phyloP scores from a whole-genome alignment of 495 filamentous ascomycete genomes.

The Penicillium ucsense region DNA sequence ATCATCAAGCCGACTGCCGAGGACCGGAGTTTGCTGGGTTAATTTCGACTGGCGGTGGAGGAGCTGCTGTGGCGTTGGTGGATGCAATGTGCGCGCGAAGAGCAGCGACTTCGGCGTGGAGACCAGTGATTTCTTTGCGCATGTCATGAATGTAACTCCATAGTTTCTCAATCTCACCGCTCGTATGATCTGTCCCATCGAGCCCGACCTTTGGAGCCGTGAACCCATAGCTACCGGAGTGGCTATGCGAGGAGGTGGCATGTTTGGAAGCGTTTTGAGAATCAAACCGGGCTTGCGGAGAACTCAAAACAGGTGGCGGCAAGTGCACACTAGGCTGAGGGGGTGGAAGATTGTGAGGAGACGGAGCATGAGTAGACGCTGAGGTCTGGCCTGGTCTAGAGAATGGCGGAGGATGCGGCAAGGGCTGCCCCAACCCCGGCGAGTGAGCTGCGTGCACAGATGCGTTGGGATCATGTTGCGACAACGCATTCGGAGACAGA shows the following conservation, averaged over 20 bases:
- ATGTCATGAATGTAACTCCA: constrained; percentile 39
- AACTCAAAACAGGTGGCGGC: constrained; percentile 41
- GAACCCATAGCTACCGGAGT: constrained; percentile 34
- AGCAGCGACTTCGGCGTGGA: constrained; percentile 32
- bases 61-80: constrained; percentile 16
- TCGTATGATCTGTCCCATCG: constrained; percentile 17
- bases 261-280: constrained; percentile 27
- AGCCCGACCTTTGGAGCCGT: constrained; percentile 16
- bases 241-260: constrained; percentile 26
- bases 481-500: constrained; percentile 62
- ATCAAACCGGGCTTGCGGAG: constrained; percentile 37
- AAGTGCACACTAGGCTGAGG: constrained; percentile 37
- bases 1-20: constrained; percentile 10
- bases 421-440: constrained; percentile 57
- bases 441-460: constrained; percentile 55
- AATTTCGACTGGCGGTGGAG: constrained; percentile 14
- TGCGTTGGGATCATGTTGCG: constrained; percentile 47
- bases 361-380: constrained; percentile 17
- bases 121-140: constrained; percentile 28
- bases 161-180: constrained; percentile 28
- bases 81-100: constrained; percentile 32
- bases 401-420: constrained; percentile 51
- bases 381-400: constrained; percentile 36
- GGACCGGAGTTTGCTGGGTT: constrained; percentile 16
- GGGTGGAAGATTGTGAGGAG: constrained; percentile 25